Evolutionary conservation across 164 flowering plant species (phyloP), one percentile per base, ranked within the genome.

Genomic region (Magnolia changhungtana): DNA sequence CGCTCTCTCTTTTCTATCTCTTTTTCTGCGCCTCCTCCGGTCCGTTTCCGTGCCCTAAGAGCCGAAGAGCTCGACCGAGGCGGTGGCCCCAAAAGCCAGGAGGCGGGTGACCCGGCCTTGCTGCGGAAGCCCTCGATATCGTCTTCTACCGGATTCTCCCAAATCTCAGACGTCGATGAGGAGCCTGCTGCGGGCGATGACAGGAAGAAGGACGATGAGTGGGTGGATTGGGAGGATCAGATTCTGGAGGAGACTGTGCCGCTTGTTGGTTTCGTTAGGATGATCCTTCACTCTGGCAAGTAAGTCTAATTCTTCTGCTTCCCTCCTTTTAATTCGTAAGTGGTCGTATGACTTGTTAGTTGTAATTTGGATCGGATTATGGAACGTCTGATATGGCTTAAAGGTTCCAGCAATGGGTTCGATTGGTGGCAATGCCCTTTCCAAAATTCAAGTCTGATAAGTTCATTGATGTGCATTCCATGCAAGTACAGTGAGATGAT

Each of bases 181-280:
- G 68, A 0, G 82, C 76, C 49, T 82, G 50, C 14, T 83, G 27
- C 8, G 75, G 75, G 11, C 31, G 69, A 72, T 1, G 72, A 19
- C 2, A 63, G 29, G 6, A 59, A 55, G 73, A 71, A 80, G 76
- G 85, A 73, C 50, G 87, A 80, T 24, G 84, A 82, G 29, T 83
- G 84, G 89, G 81, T 85, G 31, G 92, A 92, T 84, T 92, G 96
- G 94, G 98, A 95, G 78, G 93, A 95, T 76, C 84, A 82, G 89
- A 96, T 96, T 85, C 86, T 96, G 87, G 90, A 89, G 81, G 99
- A 91, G 65, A 96, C 99, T 9, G 97, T 91, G 11, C 99, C 99
- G 3, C 87, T 96, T 45, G 98, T 92, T 75, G 94, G 94, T 7
- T 90, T 92, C 75, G 97, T 90, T 37, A 85, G 96, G 81, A 96